Evolutionary conservation across 2,329 filamentous ascomycete species (phyloP).

Genomic region (Colletotrichum sp.): DNA sequence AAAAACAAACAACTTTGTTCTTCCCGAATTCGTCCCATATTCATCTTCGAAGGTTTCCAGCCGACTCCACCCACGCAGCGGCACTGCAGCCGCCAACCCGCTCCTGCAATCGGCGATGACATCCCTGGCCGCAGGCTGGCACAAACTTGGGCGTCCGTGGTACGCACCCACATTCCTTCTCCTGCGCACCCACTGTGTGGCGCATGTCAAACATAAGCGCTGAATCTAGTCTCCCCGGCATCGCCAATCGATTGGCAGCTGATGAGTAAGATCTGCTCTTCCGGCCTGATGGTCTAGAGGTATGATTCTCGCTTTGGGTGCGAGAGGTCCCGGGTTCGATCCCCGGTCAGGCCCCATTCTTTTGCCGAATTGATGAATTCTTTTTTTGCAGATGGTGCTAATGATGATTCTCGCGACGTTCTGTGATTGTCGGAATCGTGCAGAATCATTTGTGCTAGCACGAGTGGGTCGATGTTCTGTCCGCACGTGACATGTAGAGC

Average conservation of each 20-base stretch:
- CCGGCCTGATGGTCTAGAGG: conserved; percentile 35
- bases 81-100: not conserved
- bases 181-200: not conserved
- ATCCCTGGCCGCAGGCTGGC: not conserved
- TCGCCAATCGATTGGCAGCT: not conserved
- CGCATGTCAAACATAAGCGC: not conserved
- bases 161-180: not conserved
- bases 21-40: not conserved
- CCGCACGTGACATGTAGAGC: not conserved
- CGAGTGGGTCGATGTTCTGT: not conserved
- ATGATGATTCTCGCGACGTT: not conserved
- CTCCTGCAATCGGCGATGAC: not conserved
- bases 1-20: not conserved
- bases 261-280: not conserved
- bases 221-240: not conserved
- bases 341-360: conserved; percentile 30
- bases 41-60: not conserved
- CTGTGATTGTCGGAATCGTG: not conserved
- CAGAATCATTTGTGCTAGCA: not conserved
- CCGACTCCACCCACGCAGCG: not conserved
- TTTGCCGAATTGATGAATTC: not conserved
- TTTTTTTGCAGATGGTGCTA: not conserved
- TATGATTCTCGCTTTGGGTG: conserved; percentile 41
- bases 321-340: conserved; percentile 40
- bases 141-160: not conserved